A percentile compares a stretch with the other conserved stretches of the same genome.
Evolutionary conservation across 169 alveolate species (phyloP).

Genomic region (Cryptosporidium bovis): DNA sequence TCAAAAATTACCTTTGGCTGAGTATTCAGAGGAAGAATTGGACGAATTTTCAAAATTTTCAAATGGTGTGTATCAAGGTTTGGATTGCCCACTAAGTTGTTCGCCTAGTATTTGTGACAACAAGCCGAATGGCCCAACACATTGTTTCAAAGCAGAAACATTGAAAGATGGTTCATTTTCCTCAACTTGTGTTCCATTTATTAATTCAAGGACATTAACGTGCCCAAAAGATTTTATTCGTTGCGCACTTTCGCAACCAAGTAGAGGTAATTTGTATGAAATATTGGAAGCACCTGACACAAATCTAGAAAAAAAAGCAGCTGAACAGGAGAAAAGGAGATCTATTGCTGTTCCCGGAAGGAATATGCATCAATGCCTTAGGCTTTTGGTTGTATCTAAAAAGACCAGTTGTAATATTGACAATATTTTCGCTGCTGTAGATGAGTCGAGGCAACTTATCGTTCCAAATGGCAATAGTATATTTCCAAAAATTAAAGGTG

Average conservation of each 20-base stretch:
- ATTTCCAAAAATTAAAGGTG: slow-evolving; percentile 54
- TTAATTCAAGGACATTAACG: slow-evolving; percentile 23
- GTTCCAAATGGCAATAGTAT: slow-evolving; percentile 67
- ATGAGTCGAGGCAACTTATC: slow-evolving; percentile 55
- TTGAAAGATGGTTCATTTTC: slow-evolving; percentile 50
- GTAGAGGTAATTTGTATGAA: slow-evolving; percentile 72
- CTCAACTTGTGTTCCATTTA: slow-evolving; percentile 60
- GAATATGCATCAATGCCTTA: slow-evolving; percentile 71
- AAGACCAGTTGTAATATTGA: slow-evolving; percentile 55
- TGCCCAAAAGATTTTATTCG: slow-evolving; percentile 66
- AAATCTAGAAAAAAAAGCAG: background rate
- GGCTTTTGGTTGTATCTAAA: slow-evolving; percentile 55
- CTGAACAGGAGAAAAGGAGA: slow-evolving; percentile 12
- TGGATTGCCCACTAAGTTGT: slow-evolving; percentile 71
- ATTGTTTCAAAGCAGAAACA: slow-evolving; percentile 67
- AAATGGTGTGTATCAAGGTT: slow-evolving; percentile 56
- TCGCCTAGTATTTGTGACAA: slow-evolving; percentile 69
- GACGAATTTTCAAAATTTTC: slow-evolving; percentile 60
- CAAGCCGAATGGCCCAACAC: slow-evolving; percentile 46
- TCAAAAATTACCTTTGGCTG: slow-evolving; percentile 68
- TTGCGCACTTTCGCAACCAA: slow-evolving; percentile 70
- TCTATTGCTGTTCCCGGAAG: slow-evolving; percentile 71
- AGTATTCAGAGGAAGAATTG: slow-evolving; percentile 47
- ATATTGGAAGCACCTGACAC: slow-evolving; percentile 15
- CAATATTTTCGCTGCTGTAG: slow-evolving; percentile 64